Conservation (phyloP, 257 asterid species). For the Primulina huaijiensis region DNA sequence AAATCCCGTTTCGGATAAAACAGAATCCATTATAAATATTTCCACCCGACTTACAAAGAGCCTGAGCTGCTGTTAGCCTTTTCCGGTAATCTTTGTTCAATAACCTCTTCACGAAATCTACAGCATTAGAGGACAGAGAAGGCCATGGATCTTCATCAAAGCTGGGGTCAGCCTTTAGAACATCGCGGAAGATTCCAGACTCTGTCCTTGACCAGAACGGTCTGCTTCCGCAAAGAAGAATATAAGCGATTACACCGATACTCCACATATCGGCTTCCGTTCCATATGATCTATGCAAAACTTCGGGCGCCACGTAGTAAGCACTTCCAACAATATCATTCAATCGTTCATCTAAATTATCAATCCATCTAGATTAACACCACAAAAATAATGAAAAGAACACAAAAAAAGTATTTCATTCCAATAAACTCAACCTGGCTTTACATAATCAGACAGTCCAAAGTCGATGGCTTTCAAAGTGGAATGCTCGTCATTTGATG, state of each 20-base stretch:
- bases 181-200: slow-evolving; percentile 70
- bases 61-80: slow-evolving; percentile 58
- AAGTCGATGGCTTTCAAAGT: slow-evolving; percentile 73
- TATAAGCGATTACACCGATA: slow-evolving; percentile 75
- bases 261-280: slow-evolving; percentile 89
- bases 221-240: slow-evolving; percentile 76
- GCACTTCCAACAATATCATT: slow-evolving; percentile 82
- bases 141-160: slow-evolving; percentile 61
- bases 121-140: slow-evolving; percentile 42
- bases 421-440: slow-evolving; percentile 50
- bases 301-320: slow-evolving; percentile 82
- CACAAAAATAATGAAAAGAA: slow-evolving; percentile 1
- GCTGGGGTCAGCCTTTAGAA: slow-evolving; percentile 50
- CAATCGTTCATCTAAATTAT: slow-evolving; percentile 61
- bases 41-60: slow-evolving; percentile 38
- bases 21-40: not conserved
- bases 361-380: slow-evolving; percentile 22
- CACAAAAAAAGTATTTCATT: slow-evolving; percentile 13
- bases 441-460: slow-evolving; percentile 78
- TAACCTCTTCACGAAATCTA: slow-evolving; percentile 51
- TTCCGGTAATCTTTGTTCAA: slow-evolving; percentile 56
- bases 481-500: slow-evolving; percentile 53
- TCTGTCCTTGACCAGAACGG: slow-evolving; percentile 82
- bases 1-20: not conserved
- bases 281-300: slow-evolving; percentile 67